A percentile compares a stretch with the other conserved stretches of the same genome.
phyloP scores from a whole-genome alignment of 2,329 filamentous ascomycete genomes.

The Phyllosticta capitalensis region DNA sequence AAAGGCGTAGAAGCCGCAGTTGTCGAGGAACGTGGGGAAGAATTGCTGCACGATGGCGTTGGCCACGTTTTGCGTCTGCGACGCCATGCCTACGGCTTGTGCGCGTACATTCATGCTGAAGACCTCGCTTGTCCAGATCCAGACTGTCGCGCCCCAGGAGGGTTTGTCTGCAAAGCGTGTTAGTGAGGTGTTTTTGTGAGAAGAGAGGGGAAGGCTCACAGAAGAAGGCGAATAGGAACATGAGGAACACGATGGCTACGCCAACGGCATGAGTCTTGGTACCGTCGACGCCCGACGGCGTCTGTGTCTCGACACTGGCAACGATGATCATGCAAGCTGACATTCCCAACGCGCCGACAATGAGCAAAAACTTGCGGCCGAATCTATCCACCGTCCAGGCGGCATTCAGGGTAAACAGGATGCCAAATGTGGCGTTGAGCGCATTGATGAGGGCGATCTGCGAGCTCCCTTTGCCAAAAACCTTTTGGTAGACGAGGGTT shows the following conservation, averaged over 20 bases:
- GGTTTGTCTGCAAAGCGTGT: constrained; percentile 46
- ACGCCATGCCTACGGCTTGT: constrained; percentile 60
- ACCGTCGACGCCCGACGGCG: constrained; percentile 41
- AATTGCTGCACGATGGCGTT: constrained; percentile 61
- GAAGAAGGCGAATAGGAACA: constrained; percentile 58
- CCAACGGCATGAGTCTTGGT: constrained; percentile 51
- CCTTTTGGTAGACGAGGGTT: constrained; percentile 64
- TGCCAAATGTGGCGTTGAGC: constrained; percentile 62
- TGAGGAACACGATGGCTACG: constrained; percentile 58
- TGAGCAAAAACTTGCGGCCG: constrained; percentile 59
- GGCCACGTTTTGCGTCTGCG: constrained; percentile 49
- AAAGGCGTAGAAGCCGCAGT: constrained; percentile 47
- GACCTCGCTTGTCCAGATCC: constrained; percentile 62
- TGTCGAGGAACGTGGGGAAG: constrained; percentile 57
- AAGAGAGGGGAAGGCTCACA: constrained; percentile 31
- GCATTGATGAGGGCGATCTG: constrained; percentile 65
- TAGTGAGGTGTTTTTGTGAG: constrained; percentile 15
- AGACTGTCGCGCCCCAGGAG: constrained; percentile 59
- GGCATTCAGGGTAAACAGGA: constrained; percentile 63
- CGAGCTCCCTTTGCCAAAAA: constrained; percentile 43
- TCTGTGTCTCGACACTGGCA: constrained; percentile 47
- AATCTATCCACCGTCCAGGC: constrained; percentile 65
- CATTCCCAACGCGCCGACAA: constrained; percentile 60
- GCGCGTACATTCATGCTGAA: constrained; percentile 65
- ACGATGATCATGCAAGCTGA: constrained; percentile 61